phyloP scores from a whole-genome alignment of 768 basidiomycete species.

The Pilatotrama ljubarskyi region DNA sequence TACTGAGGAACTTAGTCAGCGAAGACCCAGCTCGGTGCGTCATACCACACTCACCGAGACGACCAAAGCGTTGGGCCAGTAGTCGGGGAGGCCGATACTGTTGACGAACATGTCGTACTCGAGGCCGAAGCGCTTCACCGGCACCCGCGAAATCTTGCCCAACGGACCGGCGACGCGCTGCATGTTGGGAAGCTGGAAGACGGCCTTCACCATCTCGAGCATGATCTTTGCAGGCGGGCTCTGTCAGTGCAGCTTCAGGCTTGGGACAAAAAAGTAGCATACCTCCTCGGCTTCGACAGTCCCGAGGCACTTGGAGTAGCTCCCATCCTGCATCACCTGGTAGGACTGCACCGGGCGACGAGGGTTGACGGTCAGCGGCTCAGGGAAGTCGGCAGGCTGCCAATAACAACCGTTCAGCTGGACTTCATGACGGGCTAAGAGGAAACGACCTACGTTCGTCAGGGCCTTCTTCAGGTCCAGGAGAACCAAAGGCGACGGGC shows the following conservation, averaged over 20 bases:
- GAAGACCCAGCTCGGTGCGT: background rate
- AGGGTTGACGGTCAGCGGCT: slow-evolving; percentile 42
- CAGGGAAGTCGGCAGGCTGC: slow-evolving; percentile 44
- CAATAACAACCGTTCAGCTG: too few relatives aligned
- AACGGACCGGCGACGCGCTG: slow-evolving; percentile 46
- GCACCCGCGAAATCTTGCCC: slow-evolving; percentile 40
- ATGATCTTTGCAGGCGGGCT: slow-evolving; percentile 18
- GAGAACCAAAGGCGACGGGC: slow-evolving; percentile 44
- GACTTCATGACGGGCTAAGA: background rate
- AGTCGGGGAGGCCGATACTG: slow-evolving; percentile 24
- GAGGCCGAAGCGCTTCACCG: slow-evolving; percentile 36
- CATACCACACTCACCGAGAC: slow-evolving; percentile 19
- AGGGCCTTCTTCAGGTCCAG: slow-evolving; percentile 46
- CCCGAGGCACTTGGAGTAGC: slow-evolving; percentile 45
- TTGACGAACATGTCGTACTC: slow-evolving; percentile 27
- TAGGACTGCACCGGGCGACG: slow-evolving; percentile 36
- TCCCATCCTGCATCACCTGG: slow-evolving; percentile 31
- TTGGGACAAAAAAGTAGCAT: background rate
- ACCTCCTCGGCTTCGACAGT: slow-evolving; percentile 37
- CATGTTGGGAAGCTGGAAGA: slow-evolving; percentile 46
- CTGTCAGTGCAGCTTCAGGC: background rate
- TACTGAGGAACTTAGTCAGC: background rate
- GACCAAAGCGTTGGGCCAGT: slow-evolving; percentile 22
- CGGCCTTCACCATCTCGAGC: slow-evolving; percentile 45
- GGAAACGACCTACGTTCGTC: slow-evolving; percentile 32